Percentiles rank a stretch among this genome's conserved stretches.
Conservation (phyloP, 352 stramenopile genomes). For the Blastocystis sp. region DNA sequence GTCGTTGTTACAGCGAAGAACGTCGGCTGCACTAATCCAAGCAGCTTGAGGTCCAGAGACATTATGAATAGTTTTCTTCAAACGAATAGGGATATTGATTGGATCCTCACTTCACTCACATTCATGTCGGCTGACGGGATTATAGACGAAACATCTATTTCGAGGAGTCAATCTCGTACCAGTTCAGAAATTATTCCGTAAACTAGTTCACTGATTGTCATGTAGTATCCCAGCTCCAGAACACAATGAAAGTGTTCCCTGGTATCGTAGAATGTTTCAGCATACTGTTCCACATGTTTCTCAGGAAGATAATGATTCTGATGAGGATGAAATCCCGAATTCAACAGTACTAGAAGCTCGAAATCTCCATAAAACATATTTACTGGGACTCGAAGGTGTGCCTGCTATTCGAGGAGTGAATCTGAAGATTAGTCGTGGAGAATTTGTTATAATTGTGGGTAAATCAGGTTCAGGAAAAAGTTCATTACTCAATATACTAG, state of each 20-base stretch:
- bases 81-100: constrained; percentile 25
- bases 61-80: constrained; percentile 61
- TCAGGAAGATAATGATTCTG: background rate
- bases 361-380: constrained; percentile 70
- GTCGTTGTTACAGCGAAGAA: constrained; percentile 64
- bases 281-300: background rate
- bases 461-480: constrained; percentile 70
- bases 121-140: background rate
- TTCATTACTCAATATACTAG: constrained; percentile 64
- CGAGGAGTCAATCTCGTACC: background rate
- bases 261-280: constrained; percentile 5
- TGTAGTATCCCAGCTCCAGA: background rate
- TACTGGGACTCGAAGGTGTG: constrained; percentile 69
- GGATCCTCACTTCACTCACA: background rate
- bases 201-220: background rate
- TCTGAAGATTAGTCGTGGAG: constrained; percentile 44
- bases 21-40: constrained; percentile 53
- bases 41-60: constrained; percentile 45
- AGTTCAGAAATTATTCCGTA: constrained; percentile 32
- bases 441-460: constrained; percentile 70
- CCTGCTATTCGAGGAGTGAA: constrained; percentile 66
- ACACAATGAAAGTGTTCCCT: background rate
- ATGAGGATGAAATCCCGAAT: background rate
- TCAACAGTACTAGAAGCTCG: constrained; percentile 9
- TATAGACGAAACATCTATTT: constrained; percentile 12